These are phyloP conservation scores for Eragrostis tef DNA, from an alignment of 202 grass and related monocot genomes.

Conservation along the genomic window DNA sequence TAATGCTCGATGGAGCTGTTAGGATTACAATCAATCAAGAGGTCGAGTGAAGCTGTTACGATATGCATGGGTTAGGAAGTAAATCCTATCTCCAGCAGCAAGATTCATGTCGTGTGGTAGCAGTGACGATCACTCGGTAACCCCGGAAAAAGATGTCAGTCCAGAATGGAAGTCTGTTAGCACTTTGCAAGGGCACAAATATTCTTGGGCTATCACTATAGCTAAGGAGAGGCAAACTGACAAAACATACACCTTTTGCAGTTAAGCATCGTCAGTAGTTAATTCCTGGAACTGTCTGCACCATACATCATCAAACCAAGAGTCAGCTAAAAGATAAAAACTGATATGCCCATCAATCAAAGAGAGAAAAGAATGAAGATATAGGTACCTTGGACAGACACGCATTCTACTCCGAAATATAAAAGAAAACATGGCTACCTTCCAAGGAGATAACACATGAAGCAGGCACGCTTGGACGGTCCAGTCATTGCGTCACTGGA, in stretches of 20 bases:
- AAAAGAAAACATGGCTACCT: background rate
- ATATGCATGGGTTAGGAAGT: background rate
- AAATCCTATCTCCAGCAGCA: background rate
- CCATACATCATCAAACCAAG: background rate
- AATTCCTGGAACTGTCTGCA: background rate
- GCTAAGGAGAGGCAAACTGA: background rate
- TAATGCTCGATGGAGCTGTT: background rate
- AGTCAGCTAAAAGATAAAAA: background rate
- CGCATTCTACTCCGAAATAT: background rate
- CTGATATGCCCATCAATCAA: background rate
- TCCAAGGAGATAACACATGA: constrained; percentile 27
- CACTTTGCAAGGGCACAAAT: background rate
- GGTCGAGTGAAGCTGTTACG: background rate
- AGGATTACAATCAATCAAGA: background rate
- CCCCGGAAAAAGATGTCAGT: background rate
- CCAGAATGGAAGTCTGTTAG: background rate
- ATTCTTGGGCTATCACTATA: background rate
- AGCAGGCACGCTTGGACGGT: background rate
- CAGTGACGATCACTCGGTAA: background rate
- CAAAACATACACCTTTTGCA: background rate
- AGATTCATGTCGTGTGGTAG: background rate
- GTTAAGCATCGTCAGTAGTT: background rate
- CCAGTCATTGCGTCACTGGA: constrained; percentile 17
- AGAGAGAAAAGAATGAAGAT: background rate
- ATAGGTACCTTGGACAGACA: background rate